Base-by-base conservation (phyloP, 1,284 basidiomycete species). In the Ganoderma sinense region DNA sequence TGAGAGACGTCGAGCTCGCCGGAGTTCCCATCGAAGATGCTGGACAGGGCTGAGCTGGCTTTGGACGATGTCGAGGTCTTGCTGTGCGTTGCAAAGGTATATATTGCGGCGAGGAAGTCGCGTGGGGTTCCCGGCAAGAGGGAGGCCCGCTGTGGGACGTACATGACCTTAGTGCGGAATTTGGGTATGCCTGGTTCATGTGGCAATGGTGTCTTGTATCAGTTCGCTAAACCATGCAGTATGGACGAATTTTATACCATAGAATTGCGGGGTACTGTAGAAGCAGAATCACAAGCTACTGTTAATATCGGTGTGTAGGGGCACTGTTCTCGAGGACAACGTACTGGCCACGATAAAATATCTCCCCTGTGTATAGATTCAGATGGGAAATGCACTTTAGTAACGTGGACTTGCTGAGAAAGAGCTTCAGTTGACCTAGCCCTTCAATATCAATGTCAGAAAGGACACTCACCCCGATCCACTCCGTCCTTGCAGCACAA, bases 101-200 rank as follows among this genome's bases (percentile, higher is more conserved):
- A 82, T 69, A 95, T 82, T 0, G 87, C 84, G 4, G 80, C 77
- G 65, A 96, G 82, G 74, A 96, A 94, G 69, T 93, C 89, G 41
- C 87, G 84, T 1, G 95, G 95, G 5, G 92, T 92, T 6, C 91
- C 92, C 0, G 94, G 89, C n/a, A 96, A 87, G 18, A 96, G 83
- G 0, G 94, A 93, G 0, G 95, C 91, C 26, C 95, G 85, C 80
- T 97, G 95, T 0, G 95, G 95, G 55, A 96, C 90, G 78, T 97
- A 97, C 73, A 91, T 87, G 2, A 96, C 90, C 69, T 86, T 87
- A 0, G 92, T 94, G 65, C 95, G 89, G 81, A 89, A 97, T 33
- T 79, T 80, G 4, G 95, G 93, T 45, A 95, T 87, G 16, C 93
- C 94, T 94, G 75, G 29, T n/a, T n/a, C n/a, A n/a, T n/a, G n/a